These are phyloP conservation scores for Cercospora janseana DNA, from an alignment of 2,329 filamentous ascomycete genomes.

Conservation along the genomic window DNA sequence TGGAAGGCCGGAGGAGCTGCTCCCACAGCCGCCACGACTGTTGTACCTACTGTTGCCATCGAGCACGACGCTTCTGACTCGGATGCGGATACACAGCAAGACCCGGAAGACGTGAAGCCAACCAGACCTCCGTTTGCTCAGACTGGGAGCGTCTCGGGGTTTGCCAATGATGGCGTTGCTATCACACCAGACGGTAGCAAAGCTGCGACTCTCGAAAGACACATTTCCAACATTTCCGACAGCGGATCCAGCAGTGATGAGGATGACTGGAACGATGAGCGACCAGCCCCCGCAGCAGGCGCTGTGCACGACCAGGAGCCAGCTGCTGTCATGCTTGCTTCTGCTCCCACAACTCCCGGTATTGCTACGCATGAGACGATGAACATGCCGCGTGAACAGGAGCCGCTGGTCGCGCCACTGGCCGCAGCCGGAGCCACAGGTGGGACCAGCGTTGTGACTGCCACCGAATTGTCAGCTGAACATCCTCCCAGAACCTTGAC, in stretches of 20 bases:
- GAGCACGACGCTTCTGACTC: slow-evolving; percentile 12
- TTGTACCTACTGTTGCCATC: background rate
- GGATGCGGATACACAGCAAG: slow-evolving; percentile 11
- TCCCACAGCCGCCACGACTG: slow-evolving; percentile 7
- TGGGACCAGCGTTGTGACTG: background rate
- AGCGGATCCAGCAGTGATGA: slow-evolving; percentile 24
- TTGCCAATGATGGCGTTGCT: slow-evolving; percentile 11
- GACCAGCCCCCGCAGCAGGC: background rate
- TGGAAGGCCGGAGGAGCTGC: slow-evolving; percentile 10
- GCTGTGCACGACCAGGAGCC: background rate
- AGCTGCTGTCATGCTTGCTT: background rate
- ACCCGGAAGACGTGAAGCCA: background rate
- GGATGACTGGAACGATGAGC: slow-evolving; percentile 24
- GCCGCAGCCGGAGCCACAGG: slow-evolving; percentile 1
- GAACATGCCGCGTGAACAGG: background rate
- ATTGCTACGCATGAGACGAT: background rate
- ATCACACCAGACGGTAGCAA: slow-evolving; percentile 1
- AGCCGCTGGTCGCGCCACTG: background rate
- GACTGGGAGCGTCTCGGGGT: slow-evolving; percentile 14
- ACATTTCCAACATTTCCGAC: slow-evolving; percentile 34
- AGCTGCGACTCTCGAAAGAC: slow-evolving; percentile 34
- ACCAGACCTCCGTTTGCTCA: slow-evolving; percentile 21
- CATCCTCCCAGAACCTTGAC: slow-evolving; percentile 10
- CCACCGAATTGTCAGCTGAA: slow-evolving; percentile 3
- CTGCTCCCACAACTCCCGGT: background rate